Percentiles rank a stretch among this genome's conserved stretches.
phyloP scores from a whole-genome alignment of 768 basidiomycete genomes.

The Kwoniella pini region DNA sequence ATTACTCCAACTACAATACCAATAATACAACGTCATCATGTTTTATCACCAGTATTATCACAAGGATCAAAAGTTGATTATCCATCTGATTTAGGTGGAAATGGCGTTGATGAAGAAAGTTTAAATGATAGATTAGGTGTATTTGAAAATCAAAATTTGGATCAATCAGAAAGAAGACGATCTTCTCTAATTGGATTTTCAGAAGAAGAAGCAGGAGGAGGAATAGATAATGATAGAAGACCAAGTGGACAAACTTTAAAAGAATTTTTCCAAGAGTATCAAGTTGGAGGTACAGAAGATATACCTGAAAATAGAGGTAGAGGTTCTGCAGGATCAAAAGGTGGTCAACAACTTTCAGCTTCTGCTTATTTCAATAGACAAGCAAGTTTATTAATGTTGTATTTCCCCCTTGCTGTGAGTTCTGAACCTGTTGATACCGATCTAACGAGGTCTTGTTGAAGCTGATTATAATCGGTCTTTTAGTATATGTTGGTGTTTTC shows the following conservation, averaged over 20 bases:
- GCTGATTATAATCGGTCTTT: neutral
- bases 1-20: slow-evolving; percentile 8
- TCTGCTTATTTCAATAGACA: slow-evolving; percentile 53
- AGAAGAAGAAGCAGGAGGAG: neutral
- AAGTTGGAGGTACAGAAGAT: slow-evolving; percentile 17
- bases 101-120: neutral
- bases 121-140: neutral
- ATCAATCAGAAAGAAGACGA: neutral
- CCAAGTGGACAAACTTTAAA: slow-evolving; percentile 35
- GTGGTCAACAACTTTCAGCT: slow-evolving; percentile 37
- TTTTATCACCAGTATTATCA: slow-evolving; percentile 23
- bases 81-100: neutral
- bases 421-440: neutral
- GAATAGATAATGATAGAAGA: slow-evolving; percentile 6
- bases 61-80: slow-evolving; percentile 8
- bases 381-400: slow-evolving; percentile 53
- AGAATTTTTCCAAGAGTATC: slow-evolving; percentile 49
- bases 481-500: slow-evolving; percentile 52
- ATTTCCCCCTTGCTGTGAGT: slow-evolving; percentile 53
- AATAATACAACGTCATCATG: slow-evolving; percentile 3
- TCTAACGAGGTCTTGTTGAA: too few relatives aligned
- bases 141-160: neutral
- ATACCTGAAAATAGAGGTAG: slow-evolving; percentile 9
- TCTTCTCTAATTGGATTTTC: neutral
- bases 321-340: slow-evolving; percentile 8